These are phyloP conservation scores for Solanum rostratum DNA, from an alignment of 257 asterid genomes.

Conservation along the genomic window DNA sequence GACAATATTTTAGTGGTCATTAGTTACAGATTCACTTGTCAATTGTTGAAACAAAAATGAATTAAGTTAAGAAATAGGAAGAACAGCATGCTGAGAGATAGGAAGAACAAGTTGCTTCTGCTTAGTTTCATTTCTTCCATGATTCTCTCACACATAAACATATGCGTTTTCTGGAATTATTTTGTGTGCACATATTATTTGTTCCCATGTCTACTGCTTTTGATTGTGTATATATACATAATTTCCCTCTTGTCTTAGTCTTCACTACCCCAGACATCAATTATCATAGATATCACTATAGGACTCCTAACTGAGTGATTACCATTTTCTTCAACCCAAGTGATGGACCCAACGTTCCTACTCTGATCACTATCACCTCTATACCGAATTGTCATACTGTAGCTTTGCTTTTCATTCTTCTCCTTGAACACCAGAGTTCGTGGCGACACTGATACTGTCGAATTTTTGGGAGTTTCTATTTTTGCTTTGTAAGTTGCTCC, in stretches of 20 bases:
- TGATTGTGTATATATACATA: background rate
- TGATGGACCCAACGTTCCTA: slow-evolving; percentile 20
- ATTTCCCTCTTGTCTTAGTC: background rate
- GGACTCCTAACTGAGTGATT: slow-evolving; percentile 34
- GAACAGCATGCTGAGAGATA: background rate
- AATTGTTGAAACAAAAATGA: too few species aligned
- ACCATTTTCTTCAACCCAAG: slow-evolving; percentile 29
- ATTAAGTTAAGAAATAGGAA: background rate
- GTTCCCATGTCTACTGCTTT: background rate
- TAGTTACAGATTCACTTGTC: background rate
- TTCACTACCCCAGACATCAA: background rate
- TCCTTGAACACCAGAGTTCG: background rate
- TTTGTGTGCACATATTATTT: background rate
- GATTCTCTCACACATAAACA: background rate
- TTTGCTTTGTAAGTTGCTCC: background rate
- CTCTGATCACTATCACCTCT: background rate
- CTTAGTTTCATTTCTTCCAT: background rate
- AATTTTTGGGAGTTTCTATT: background rate
- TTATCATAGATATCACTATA: slow-evolving; percentile 10
- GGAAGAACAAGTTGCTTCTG: background rate
- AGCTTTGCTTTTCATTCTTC: slow-evolving; percentile 4
- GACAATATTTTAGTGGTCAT: background rate
- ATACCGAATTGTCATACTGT: background rate
- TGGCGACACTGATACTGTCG: background rate
- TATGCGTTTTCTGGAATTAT: background rate